Conservation (phyloP, 805 yeast genomes). For the Wickerhamomyces chaumierensis region DNA sequence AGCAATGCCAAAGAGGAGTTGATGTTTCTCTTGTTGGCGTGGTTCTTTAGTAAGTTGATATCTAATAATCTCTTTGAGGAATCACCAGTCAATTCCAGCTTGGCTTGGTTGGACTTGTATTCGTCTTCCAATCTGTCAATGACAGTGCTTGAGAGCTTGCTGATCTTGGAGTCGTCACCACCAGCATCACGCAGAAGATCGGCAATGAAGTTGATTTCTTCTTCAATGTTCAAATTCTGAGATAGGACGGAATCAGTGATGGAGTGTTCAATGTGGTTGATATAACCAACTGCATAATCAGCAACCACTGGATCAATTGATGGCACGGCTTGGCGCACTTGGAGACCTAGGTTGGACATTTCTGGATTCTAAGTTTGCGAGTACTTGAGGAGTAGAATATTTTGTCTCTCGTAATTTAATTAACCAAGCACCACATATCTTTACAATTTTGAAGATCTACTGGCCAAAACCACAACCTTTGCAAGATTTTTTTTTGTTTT, state of each 20-base stretch:
- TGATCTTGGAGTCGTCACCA: constrained; percentile 50
- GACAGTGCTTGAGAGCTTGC: constrained; percentile 33
- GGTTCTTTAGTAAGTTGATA: constrained; percentile 58
- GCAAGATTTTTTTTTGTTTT: too few relatives aligned
- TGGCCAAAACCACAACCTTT: too few relatives aligned
- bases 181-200: constrained; percentile 73
- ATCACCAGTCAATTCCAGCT: constrained; percentile 70
- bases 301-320: constrained; percentile 75
- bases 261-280: constrained; percentile 65
- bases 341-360: constrained; percentile 33
- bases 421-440: too few relatives aligned
- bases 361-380: too few relatives aligned
- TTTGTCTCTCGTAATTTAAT: too few relatives aligned
- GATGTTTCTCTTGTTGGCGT: constrained; percentile 53
- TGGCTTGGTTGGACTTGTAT: constrained; percentile 57
- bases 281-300: constrained; percentile 87
- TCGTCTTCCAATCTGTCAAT: constrained; percentile 38
- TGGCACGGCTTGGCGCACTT: constrained; percentile 80
- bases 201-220: constrained; percentile 60
- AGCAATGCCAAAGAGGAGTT: constrained; percentile 67
- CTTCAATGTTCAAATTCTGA: constrained; percentile 51
- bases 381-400: too few relatives aligned
- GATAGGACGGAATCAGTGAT: constrained; percentile 79
- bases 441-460: too few relatives aligned
- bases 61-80: constrained; percentile 79